phyloP scores from a whole-genome alignment of 176 grass and related monocot species.

The Urochloa ruziziensis region DNA sequence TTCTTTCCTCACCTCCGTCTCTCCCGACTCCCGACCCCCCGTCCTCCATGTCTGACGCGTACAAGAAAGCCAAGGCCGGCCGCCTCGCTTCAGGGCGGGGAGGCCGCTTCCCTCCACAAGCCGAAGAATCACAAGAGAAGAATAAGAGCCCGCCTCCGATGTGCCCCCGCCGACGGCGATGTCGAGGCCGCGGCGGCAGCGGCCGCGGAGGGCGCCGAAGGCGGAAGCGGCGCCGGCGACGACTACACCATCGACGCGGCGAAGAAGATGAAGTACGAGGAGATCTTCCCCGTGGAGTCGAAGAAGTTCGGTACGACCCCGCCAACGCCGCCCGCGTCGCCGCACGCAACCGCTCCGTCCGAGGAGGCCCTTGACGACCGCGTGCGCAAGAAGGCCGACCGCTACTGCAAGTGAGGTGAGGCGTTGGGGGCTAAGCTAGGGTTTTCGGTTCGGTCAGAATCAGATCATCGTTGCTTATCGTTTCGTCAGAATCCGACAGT shows the following conservation, averaged over 20 bases:
- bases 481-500: background rate
- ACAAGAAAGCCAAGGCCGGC: conserved; percentile 86
- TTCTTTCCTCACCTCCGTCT: background rate
- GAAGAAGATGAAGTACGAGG: conserved; percentile 98
- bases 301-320: conserved; percentile 90
- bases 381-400: conserved; percentile 95
- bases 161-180: conserved; percentile 29
- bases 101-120: conserved; percentile 72
- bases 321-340: conserved; percentile 57
- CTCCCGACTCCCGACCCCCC: background rate
- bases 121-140: conserved; percentile 92
- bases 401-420: conserved; percentile 95
- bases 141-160: conserved; percentile 47
- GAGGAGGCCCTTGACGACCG: conserved; percentile 92
- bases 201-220: conserved; percentile 20
- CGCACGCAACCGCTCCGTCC: conserved; percentile 49
- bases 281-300: conserved; percentile 89
- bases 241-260: conserved; percentile 97
- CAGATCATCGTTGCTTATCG: background rate
- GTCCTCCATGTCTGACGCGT: conserved; percentile 61
- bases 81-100: conserved; percentile 97
- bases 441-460: conserved; percentile 13
- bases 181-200: background rate
- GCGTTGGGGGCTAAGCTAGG: conserved; percentile 44
- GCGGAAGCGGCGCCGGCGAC: conserved; percentile 33